Base-by-base conservation (phyloP, 306 rosid genomes). In the Phaseolus lunatus region DNA sequence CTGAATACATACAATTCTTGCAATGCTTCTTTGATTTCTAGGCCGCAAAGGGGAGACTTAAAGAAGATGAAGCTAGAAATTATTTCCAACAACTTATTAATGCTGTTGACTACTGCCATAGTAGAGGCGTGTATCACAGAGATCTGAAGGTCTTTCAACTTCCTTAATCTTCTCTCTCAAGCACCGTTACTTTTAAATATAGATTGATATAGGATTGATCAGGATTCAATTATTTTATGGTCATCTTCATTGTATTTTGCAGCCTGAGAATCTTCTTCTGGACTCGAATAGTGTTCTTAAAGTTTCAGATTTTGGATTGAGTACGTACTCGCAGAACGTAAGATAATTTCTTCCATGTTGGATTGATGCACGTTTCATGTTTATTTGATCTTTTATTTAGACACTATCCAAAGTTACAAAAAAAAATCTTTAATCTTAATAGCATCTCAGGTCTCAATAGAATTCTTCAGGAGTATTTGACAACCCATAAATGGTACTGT, bases 211-310 rank as follows among this genome's bases (percentile, higher is more conserved):
- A 23, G 64, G 13, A 26, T 27, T 57, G 5, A 59, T 27, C 41
- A 35, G 24, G 52, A 58, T 23, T 70, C 22, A 45, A 49, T 14
- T 69, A 39, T 75, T 64, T 29, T 59, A 59, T 15, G 39, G 23
- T 41, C 74, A 41, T 73, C 57, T 48, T 82, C 52, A 12, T 29
- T 72, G 37, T 49, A 69, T 22, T 78, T 87, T 86, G 86, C 97
- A 95, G 99, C 99, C 98, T 0, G 99, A 95, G 74, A 95, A 95
- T 87, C 97, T 95, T 86, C 92, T 95, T 70, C 82, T 95, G 76
- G 96, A 92, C 78, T 73, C 90, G 7, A 77, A 68, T 18, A 96
- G 91, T n/a, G 83, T 80, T 66, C 98, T 95, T 61, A 95, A 95
- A 87, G 91, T 95, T 77, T 88, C 98, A 50, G 99, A 95, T 87